These are phyloP conservation scores for Paragyromitra xinjiangensis DNA, from an alignment of 495 filamentous ascomycete species.

Conservation along the genomic window DNA sequence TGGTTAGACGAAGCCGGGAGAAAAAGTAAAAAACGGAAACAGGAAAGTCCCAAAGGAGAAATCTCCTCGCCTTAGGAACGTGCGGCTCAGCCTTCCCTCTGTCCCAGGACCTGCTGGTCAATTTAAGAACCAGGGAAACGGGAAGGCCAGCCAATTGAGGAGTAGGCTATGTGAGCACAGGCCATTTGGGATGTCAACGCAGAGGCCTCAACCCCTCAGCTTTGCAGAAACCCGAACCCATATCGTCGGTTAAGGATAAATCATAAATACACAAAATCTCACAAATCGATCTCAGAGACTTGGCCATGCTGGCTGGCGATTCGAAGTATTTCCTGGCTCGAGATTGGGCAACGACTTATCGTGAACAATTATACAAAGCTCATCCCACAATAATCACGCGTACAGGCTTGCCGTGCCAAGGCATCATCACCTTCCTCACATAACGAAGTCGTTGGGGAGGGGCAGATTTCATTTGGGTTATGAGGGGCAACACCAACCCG, in stretches of 20 bases:
- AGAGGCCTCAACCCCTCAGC: constrained; percentile 26
- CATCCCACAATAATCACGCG: constrained; percentile 12
- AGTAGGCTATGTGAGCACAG: constrained; percentile 37
- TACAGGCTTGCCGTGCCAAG: neutral
- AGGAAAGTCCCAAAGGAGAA: constrained; percentile 15
- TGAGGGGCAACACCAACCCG: constrained; percentile 17
- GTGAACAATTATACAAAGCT: constrained; percentile 1
- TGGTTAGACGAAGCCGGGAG: neutral
- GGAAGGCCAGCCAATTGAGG: constrained; percentile 40
- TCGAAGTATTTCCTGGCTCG: constrained; percentile 21
- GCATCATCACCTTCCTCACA: constrained; percentile 8
- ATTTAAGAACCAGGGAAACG: constrained; percentile 22
- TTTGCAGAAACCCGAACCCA: constrained; percentile 13
- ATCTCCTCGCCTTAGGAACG: constrained; percentile 26
- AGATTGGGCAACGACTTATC: constrained; percentile 9
- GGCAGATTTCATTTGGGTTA: neutral
- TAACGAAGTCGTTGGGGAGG: neutral
- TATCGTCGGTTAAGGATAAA: constrained; percentile 28
- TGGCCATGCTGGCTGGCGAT: neutral
- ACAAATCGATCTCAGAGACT: constrained; percentile 34
- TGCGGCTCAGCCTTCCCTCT: constrained; percentile 25
- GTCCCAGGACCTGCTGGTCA: constrained; percentile 23
- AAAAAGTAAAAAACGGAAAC: constrained; percentile 11
- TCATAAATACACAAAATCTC: constrained; percentile 20
- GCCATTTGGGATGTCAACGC: constrained; percentile 30